Conservation (phyloP, 2,329 filamentous ascomycete species). For the Ophiostoma sp. region DNA sequence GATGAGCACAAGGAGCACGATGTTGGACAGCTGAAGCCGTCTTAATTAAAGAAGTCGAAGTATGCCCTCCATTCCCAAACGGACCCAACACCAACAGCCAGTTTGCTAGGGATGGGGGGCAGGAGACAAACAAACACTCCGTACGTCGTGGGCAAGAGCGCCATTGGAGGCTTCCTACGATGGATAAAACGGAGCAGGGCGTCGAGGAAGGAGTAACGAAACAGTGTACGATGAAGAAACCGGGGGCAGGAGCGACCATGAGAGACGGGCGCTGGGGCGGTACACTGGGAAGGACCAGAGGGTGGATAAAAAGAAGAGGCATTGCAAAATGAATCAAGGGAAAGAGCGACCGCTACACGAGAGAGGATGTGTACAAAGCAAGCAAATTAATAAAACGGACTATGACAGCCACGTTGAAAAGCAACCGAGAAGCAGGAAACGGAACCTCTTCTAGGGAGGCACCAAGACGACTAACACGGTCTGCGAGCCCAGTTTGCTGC, state of each 20-base stretch:
- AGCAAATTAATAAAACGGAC: conserved; percentile 2
- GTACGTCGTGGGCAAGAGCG: background rate
- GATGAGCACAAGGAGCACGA: background rate
- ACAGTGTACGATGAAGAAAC: background rate
- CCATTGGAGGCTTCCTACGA: background rate
- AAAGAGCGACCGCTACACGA: background rate
- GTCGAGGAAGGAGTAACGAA: background rate
- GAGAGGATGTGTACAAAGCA: background rate
- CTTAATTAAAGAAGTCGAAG: background rate
- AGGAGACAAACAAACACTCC: conserved; percentile 9
- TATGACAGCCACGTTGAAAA: background rate
- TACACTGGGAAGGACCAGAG: background rate
- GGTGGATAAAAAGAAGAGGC: background rate
- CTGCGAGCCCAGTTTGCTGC: background rate
- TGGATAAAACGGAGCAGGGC: background rate
- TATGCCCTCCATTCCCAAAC: conserved; percentile 14
- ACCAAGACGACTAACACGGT: conserved; percentile 10
- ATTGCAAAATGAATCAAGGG: background rate
- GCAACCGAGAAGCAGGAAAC: background rate
- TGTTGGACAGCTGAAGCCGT: conserved; percentile 2
- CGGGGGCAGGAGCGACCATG: background rate
- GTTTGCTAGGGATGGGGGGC: background rate
- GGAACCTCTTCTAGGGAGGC: background rate
- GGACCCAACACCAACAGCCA: background rate
- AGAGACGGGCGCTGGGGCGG: background rate